A percentile compares a stretch with the other conserved stretches of the same genome.
These are phyloP conservation scores for Triticum monococcum DNA, from an alignment of 176 grass and related monocot genomes.

Conservation along the genomic window DNA sequence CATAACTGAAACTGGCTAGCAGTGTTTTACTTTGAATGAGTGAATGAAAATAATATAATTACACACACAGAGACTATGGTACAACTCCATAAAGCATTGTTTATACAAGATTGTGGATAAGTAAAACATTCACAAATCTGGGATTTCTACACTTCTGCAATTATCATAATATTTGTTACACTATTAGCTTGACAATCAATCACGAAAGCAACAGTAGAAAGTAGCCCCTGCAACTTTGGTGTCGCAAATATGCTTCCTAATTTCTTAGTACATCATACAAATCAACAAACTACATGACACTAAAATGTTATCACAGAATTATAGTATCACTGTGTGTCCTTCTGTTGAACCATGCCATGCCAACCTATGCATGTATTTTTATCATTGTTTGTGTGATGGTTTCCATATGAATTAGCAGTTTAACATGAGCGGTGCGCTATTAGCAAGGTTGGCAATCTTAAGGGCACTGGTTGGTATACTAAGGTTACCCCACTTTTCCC, in stretches of 20 bases:
- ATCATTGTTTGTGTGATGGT: neutral
- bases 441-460: neutral
- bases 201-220: neutral
- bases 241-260: neutral
- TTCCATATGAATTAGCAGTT: neutral
- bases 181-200: constrained; percentile 12
- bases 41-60: constrained; percentile 20
- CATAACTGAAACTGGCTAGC: neutral
- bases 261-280: neutral
- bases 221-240: neutral
- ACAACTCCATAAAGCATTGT: constrained; percentile 6
- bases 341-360: neutral
- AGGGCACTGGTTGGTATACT: neutral
- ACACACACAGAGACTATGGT: neutral
- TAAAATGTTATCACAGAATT: neutral
- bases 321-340: neutral
- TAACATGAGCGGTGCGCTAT: neutral
- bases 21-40: neutral
- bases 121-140: neutral
- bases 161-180: neutral
- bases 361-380: neutral
- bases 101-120: constrained; percentile 9
- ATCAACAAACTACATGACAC: neutral
- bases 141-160: constrained; percentile 3
- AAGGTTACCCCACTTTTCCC: too few species aligned